These are phyloP conservation scores for Purpureocillium takamizusanense DNA, from an alignment of 2,329 filamentous ascomycete species.

Conservation along the genomic window DNA sequence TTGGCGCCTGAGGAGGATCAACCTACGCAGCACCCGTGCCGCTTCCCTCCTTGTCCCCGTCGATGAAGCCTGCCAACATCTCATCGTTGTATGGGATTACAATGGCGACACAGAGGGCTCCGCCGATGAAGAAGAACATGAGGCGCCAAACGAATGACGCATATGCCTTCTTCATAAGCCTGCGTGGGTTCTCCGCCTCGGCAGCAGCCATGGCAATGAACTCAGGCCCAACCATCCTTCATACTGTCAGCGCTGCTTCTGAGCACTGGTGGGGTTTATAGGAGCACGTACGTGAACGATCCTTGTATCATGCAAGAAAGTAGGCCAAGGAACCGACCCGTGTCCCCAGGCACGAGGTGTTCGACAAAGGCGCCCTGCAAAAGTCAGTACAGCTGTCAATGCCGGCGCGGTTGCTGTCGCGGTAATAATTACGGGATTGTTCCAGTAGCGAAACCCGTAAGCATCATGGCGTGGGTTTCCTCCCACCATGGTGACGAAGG, in stretches of 20 bases:
- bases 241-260: neutral
- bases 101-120: slow-evolving; percentile 54
- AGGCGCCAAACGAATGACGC: slow-evolving; percentile 43
- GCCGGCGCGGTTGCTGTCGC: no score
- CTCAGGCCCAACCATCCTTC: slow-evolving; percentile 50
- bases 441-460: slow-evolving; percentile 61
- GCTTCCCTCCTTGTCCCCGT: no score
- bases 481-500: slow-evolving; percentile 51
- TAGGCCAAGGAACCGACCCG: slow-evolving; percentile 60
- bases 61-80: no score
- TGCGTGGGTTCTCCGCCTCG: slow-evolving; percentile 50
- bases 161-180: slow-evolving; percentile 40
- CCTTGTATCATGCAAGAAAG: slow-evolving; percentile 39
- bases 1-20: no score
- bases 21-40: no score
- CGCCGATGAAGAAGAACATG: slow-evolving; percentile 53
- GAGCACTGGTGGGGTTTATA: slow-evolving; percentile 51
- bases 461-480: slow-evolving; percentile 47
- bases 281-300: no score
- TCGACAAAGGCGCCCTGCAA: slow-evolving; percentile 30
- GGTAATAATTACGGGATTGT: slow-evolving; percentile 40
- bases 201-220: slow-evolving; percentile 56
- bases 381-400: no score
- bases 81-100: slow-evolving; percentile 18
- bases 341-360: slow-evolving; percentile 45